Evolutionary conservation across 441 rosid species (phyloP).

Genomic region (Syzygium malaccense): DNA sequence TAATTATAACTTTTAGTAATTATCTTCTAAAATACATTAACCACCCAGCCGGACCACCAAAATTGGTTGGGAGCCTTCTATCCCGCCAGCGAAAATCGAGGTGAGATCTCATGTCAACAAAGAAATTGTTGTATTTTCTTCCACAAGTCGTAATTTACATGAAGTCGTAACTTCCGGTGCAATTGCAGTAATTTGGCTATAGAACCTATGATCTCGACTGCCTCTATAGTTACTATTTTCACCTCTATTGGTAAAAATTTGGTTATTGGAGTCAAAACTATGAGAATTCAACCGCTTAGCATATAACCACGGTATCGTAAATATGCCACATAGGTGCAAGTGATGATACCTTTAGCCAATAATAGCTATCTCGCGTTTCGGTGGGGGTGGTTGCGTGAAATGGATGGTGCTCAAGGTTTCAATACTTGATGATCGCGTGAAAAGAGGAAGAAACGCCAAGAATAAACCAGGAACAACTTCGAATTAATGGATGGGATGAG

Average conservation of each 20-base stretch:
- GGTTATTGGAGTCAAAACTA: too few relatives aligned
- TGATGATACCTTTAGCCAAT: background rate
- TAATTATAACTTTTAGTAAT: too few relatives aligned
- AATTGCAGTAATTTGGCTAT: background rate
- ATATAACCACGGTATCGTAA: background rate
- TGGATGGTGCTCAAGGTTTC: background rate
- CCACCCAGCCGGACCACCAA: background rate
- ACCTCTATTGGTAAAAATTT: background rate
- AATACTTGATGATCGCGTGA: background rate
- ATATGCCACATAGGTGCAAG: background rate
- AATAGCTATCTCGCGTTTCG: background rate
- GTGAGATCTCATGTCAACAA: background rate
- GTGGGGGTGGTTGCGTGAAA: too few relatives aligned
- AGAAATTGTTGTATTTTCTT: background rate
- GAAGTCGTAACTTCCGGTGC: background rate
- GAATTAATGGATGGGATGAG: background rate
- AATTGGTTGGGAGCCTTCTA: too few relatives aligned
- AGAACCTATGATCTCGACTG: background rate
- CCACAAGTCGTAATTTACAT: background rate
- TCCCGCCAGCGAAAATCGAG: background rate
- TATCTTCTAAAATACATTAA: background rate
- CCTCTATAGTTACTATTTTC: background rate
- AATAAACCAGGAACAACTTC: background rate
- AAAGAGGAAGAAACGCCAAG: background rate
- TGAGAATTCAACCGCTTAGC: background rate